Base-by-base conservation (phyloP, 495 filamentous ascomycete genomes). In the Thermochaetoides thermophila region DNA sequence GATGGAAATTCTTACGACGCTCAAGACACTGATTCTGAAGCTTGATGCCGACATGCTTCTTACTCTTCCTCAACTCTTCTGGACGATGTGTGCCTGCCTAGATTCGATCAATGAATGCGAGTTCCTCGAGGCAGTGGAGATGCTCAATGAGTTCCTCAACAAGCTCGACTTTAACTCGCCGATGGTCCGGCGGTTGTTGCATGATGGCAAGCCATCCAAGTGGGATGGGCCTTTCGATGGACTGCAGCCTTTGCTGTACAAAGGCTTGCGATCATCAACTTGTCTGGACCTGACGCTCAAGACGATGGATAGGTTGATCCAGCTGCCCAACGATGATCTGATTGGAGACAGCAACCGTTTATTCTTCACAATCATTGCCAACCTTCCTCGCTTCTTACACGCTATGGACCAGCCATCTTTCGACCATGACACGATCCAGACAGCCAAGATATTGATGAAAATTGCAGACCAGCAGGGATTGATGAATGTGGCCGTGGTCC, bases 21-120 rank as follows among this genome's bases (percentile, higher is more conserved):
- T 99, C 27, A 83, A 86, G 38, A 82, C 84, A 0, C 78, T 95
- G 34, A 89, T 96, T 37, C 69, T 71, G 36, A 83, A 84, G 17
- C 61, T 94, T 14, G 74, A 82, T n/a, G 66, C 77, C 3, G 62
- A 74, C 14, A 80, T 89, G 53, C 65, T 99, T 10, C 42, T 93
- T 26, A 74, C 78, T 22, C 94, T 87, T 40, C 86, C 89, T 5
- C 85, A 95, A 45, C 60, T 96, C 1, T 99, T 96, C 58, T 99
- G 89, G 89, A 87, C 87, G 1, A 91, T 82, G 2, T 93, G 85
- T 47, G 87, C 89, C 17, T 96, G 89, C 49, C 61, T 96, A 24
- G 83, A 95, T 49, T 95, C 89, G 1, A 85, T 94, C 39, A 85
- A 94, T 39, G 89, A 96, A 54, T 73, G 75, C 9, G 89, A 99